A percentile compares a stretch with the other conserved stretches of the same genome.
Conservation (phyloP, 352 stramenopile species). For the Thalassiosira mediterranea region DNA sequence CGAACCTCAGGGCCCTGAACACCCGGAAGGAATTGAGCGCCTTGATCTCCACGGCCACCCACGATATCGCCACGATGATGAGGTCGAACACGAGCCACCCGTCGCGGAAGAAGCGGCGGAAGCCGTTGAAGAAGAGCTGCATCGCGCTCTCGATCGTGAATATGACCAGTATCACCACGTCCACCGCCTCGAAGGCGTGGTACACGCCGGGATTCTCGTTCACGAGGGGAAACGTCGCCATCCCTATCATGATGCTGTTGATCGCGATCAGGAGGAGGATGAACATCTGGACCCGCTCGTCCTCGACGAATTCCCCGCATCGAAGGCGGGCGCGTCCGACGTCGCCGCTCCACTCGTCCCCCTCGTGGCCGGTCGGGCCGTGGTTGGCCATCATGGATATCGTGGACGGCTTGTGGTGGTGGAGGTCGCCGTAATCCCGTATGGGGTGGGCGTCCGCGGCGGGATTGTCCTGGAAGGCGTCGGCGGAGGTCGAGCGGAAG, state of each 20-base stretch:
- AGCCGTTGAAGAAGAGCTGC: constrained; percentile 29
- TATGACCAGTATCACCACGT: constrained; percentile 42
- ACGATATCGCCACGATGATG: constrained; percentile 38
- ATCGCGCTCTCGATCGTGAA: constrained; percentile 46
- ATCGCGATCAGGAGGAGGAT: constrained; percentile 39
- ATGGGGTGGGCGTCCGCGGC: no score
- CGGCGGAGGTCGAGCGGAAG: no score
- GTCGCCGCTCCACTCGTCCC: no score
- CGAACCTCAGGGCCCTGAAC: constrained; percentile 36
- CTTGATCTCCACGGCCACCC: constrained; percentile 20
- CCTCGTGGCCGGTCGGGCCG: no score
- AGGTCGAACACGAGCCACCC: constrained; percentile 46
- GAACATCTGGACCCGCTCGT: constrained; percentile 45
- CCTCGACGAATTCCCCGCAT: constrained; percentile 57
- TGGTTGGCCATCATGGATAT: no score
- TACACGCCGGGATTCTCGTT: constrained; percentile 16
- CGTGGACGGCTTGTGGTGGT: no score
- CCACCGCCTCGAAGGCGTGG: constrained; percentile 23
- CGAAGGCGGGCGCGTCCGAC: no score
- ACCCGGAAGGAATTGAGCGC: constrained; percentile 33
- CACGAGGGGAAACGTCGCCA: constrained; percentile 45
- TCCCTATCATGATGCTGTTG: constrained; percentile 34
- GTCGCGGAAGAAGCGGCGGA: constrained; percentile 26
- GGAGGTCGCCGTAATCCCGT: no score
- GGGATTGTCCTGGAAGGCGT: no score